These are phyloP conservation scores for Piloderma croceum DNA, from an alignment of 768 basidiomycete species.

Conservation along the genomic window DNA sequence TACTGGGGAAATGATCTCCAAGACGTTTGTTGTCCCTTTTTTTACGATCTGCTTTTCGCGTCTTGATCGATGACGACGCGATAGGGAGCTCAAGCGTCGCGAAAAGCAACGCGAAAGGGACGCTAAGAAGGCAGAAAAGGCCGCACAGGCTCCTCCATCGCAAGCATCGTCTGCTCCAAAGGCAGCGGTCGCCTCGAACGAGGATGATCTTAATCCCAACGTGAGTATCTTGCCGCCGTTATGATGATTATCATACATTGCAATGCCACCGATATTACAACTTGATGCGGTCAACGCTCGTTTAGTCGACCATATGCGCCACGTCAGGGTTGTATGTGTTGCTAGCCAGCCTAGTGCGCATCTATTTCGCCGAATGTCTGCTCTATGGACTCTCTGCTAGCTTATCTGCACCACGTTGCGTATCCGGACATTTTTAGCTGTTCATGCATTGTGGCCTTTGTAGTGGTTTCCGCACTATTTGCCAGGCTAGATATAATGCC, in stretches of 20 bases:
- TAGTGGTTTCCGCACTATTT: too few species aligned
- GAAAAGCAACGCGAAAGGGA: conserved; percentile 74
- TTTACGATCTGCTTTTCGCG: conserved; percentile 10
- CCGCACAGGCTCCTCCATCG: conserved; percentile 43
- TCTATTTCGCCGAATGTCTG: too few species aligned
- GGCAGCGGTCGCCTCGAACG: conserved; percentile 44
- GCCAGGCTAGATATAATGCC: too few species aligned
- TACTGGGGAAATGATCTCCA: conserved; percentile 96
- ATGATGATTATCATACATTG: too few species aligned
- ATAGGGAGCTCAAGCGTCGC: conserved; percentile 90
- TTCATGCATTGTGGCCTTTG: too few species aligned
- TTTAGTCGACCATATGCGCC: too few species aligned
- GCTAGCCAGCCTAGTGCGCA: too few species aligned
- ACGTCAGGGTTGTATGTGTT: too few species aligned
- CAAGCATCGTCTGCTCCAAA: conserved; percentile 37
- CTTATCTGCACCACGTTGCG: background rate
- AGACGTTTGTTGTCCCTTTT: conserved; percentile 57
- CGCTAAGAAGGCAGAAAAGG: conserved; percentile 74
- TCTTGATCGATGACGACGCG: conserved; percentile 22
- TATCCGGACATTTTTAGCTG: too few species aligned
- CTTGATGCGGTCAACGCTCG: too few species aligned
- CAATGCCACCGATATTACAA: too few species aligned
- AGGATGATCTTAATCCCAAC: conserved; percentile 87
- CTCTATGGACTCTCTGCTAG: too few species aligned
- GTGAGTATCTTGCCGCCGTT: conserved; percentile 57